phyloP scores from a whole-genome alignment of 345 rosid species.

The Diplotaxis tenuifolia region DNA sequence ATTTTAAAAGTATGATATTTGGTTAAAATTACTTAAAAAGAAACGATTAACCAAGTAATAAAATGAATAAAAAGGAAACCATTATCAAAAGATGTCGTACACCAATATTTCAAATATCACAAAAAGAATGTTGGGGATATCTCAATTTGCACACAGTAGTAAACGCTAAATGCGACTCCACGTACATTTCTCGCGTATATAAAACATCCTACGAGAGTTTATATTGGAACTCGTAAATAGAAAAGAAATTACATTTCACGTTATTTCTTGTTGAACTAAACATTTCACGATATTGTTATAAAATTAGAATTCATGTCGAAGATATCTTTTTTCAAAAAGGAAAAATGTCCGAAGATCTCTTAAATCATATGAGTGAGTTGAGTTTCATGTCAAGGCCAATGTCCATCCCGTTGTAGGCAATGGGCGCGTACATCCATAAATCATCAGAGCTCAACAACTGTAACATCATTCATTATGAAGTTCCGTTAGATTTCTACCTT shows the following conservation, averaged over 20 bases:
- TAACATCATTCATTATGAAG: neutral
- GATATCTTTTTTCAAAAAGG: too few species aligned
- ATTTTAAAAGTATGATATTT: neutral
- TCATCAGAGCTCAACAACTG: conserved; percentile 88
- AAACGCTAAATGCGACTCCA: conserved; percentile 7
- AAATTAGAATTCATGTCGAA: neutral
- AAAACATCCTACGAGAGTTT: conserved; percentile 32
- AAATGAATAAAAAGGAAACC: neutral
- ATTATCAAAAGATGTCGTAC: neutral
- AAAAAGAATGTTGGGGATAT: conserved; percentile 8
- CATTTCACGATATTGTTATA: neutral
- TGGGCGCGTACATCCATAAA: conserved; percentile 88
- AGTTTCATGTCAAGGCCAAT: conserved; percentile 44
- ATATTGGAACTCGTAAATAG: conserved; percentile 31
- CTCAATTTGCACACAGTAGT: conserved; percentile 3
- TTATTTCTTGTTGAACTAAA: too few species aligned
- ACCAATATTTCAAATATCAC: conserved; percentile 1
- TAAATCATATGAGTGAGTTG: conserved; percentile 28
- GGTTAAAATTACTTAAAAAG: neutral
- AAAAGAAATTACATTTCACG: conserved; percentile 20
- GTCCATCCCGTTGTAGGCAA: conserved; percentile 84
- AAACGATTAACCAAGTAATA: neutral
- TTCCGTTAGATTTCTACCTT: conserved; percentile 1
- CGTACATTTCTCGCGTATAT: conserved; percentile 24
- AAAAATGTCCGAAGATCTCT: neutral